Percentiles rank a stretch among this genome's conserved stretches.
Conservation (phyloP, 2,329 filamentous ascomycete genomes). For the Colletotrichum aenigma region DNA sequence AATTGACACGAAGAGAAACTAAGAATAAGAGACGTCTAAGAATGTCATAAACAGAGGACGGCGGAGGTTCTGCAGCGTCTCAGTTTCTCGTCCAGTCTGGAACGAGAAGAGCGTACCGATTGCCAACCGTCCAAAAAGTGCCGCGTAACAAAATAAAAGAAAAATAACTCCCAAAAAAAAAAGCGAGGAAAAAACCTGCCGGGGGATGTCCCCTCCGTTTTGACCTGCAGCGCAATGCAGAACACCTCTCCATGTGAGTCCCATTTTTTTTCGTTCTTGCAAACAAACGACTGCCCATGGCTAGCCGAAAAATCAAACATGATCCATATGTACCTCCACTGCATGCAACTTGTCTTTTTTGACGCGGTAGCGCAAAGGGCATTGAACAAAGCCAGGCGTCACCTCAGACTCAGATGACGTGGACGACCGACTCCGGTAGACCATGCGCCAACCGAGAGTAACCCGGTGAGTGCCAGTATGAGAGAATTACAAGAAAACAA, state of each 20-base stretch:
- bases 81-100: not conserved
- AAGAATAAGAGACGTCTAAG: conserved; percentile 22
- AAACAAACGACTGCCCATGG: conserved; percentile 25
- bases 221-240: conserved; percentile 43
- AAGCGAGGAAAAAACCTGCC: conserved; percentile 16
- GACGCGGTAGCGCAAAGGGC: not conserved
- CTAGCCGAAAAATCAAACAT: conserved; percentile 29
- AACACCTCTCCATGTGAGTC: conserved; percentile 34
- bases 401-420: not conserved
- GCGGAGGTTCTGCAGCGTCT: too few species aligned
- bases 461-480: not conserved
- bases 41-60: conserved; percentile 11
- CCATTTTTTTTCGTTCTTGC: conserved; percentile 27
- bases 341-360: not conserved
- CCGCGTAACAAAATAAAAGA: conserved; percentile 8
- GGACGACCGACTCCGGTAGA: not conserved
- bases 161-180: conserved; percentile 24
- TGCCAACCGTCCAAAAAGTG: not conserved
- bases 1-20: conserved; percentile 11
- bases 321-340: conserved; percentile 19
- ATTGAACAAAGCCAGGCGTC: not conserved
- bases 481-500: not conserved
- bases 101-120: not conserved
- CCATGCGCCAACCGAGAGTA: not conserved
- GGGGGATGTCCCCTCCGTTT: conserved; percentile 26